phyloP scores from a whole-genome alignment of 2,329 filamentous ascomycete species.

The Alternaria sp. region DNA sequence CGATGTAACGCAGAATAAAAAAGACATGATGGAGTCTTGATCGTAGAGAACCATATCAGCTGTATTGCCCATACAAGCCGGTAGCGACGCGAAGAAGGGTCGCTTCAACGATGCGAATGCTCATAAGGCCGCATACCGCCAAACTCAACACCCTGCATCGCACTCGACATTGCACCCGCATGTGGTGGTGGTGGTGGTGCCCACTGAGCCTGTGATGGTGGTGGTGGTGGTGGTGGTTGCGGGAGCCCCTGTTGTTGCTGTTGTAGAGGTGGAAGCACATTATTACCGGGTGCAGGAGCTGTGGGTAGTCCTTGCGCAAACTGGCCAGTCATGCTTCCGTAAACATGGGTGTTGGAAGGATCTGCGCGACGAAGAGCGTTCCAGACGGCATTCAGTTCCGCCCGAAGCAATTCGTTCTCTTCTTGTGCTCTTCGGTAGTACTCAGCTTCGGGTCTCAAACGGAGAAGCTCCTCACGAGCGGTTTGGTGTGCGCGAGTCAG shows the following conservation, averaged over 20 bases:
- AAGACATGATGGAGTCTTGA: not conserved
- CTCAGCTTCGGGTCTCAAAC: constrained; percentile 55
- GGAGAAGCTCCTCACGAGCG: constrained; percentile 50
- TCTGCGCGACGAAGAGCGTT: constrained; percentile 57
- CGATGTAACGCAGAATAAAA: not conserved
- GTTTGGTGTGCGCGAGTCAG: constrained; percentile 50
- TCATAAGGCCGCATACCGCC: constrained; percentile 47
- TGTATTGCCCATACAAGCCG: not conserved
- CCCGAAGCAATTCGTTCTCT: constrained; percentile 58
- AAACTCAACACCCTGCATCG: constrained; percentile 63
- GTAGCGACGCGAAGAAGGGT: not conserved
- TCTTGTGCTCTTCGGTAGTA: constrained; percentile 55
- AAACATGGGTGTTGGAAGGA: constrained; percentile 57
- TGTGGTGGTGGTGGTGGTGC: constrained; percentile 36
- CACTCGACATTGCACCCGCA: constrained; percentile 51
- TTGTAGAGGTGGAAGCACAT: constrained; percentile 51
- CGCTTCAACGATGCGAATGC: constrained; percentile 36
- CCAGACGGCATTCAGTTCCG: constrained; percentile 57
- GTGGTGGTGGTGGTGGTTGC: constrained; percentile 36
- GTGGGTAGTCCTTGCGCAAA: constrained; percentile 52
- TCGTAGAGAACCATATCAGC: not conserved
- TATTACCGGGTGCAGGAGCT: constrained; percentile 39
- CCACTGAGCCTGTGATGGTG: constrained; percentile 48
- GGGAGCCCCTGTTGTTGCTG: constrained; percentile 27
- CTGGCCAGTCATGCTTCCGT: constrained; percentile 56